Evolutionary conservation across 2,329 filamentous ascomycete genomes (phyloP), one percentile per base, ranked within the genome.

Genomic region (Verticillium albo-atrum): DNA sequence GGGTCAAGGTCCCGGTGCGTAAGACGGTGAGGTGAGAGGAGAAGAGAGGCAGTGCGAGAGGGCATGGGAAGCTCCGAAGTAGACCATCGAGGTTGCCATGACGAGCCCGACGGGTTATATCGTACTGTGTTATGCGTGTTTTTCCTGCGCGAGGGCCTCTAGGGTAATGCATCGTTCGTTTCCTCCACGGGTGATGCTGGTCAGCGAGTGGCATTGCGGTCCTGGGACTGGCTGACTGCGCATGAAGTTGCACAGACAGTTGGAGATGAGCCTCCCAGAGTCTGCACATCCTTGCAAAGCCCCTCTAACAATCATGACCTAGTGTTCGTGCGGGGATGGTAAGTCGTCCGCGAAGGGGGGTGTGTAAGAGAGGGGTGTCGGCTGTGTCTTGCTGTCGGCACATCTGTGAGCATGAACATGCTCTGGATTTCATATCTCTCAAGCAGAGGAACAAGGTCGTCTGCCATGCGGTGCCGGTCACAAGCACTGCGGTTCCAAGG

Each of bases 181-280:
- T 47, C 37, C 20, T 25, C 42, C n/a, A 25, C 42, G 20, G 42
- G 42, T 47, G 42, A 23, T 47, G 42, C 42, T 47, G 42, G 42
- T 47, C 42, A 14, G 42, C 42, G 42, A 47, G n/a, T 47, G 42
- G 42, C 42, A 47, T 47, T 47, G n/a, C 42, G 20, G 20, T 23
- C 42, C 42, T 23, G 20, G 20, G 42, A 47, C 42, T 47, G 42
- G 42, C 42, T 47, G 42, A 25, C 42, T 7, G 47, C 32, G 62
- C 61, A 63, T 63, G 57, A 62, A 61, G 55, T 53, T 59, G 61
- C 62, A 63, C 61, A 32, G 62, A 62, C 61, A 47, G 17, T 35
- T 62, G 57, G 62, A 63, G 61, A 63, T 62, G 62, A 63, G 61
- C 58, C 10, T 60, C 56, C 47, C 50, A 50, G 53, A 34, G 42